phyloP scores from a whole-genome alignment of 176 grass and related monocot species.

The Carex parvula region DNA sequence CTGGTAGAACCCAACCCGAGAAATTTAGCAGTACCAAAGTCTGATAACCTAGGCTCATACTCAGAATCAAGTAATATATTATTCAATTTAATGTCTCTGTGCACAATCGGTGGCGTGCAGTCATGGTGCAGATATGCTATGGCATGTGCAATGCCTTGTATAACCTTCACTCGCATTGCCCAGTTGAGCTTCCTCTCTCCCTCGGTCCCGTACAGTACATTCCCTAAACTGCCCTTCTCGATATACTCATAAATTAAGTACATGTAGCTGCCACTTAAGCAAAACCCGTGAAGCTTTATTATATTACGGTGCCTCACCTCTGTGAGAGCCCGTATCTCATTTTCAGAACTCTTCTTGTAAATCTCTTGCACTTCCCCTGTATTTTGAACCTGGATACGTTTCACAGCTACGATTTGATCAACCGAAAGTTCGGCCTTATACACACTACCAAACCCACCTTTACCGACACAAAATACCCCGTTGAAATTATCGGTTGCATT shows the following conservation, averaged over 20 bases:
- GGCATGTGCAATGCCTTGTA: constrained; percentile 46
- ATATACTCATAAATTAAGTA: constrained; percentile 71
- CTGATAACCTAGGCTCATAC: constrained; percentile 54
- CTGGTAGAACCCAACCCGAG: constrained; percentile 32
- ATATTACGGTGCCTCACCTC: constrained; percentile 69
- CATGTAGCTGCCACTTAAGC: constrained; percentile 40
- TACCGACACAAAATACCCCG: constrained; percentile 68
- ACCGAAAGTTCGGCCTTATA: constrained; percentile 50
- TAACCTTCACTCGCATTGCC: constrained; percentile 38
- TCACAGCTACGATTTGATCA: constrained; percentile 54
- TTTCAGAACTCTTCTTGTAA: constrained; percentile 60
- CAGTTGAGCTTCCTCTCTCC: constrained; percentile 45
- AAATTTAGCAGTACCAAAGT: constrained; percentile 68
- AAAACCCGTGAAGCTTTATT: constrained; percentile 69
- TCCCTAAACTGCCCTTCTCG: constrained; percentile 51
- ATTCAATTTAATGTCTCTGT: constrained; percentile 64
- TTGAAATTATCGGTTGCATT: constrained; percentile 77
- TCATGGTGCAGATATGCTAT: constrained; percentile 81
- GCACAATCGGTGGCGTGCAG: constrained; percentile 50
- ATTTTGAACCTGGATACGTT: constrained; percentile 47
- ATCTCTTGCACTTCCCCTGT: constrained; percentile 29
- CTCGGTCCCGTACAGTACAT: constrained; percentile 42
- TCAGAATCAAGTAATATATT: constrained; percentile 55
- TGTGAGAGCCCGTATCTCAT: constrained; percentile 58
- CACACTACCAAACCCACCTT: constrained; percentile 68